These are phyloP conservation scores for Candida suzukii DNA, from an alignment of 805 yeast species.

Conservation along the genomic window DNA sequence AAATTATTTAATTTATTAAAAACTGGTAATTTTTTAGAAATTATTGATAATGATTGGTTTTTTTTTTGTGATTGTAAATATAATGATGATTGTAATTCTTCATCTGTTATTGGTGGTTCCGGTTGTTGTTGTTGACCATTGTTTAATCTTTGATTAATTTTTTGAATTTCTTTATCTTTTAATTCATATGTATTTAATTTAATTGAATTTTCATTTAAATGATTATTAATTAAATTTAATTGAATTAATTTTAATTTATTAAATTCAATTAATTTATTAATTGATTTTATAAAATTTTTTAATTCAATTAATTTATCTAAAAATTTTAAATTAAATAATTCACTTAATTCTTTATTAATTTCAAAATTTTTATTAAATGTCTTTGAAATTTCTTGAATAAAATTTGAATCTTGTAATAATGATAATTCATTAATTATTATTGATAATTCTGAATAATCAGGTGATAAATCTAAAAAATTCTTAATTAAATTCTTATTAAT, in stretches of 20 bases:
- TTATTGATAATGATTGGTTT: too few species aligned
- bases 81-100: constrained; percentile 24
- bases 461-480: constrained; percentile 37
- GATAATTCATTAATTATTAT: constrained; percentile 47
- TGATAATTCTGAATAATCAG: constrained; percentile 47
- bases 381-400: constrained; percentile 76
- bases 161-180: constrained; percentile 23
- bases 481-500: constrained; percentile 41
- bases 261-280: constrained; percentile 24
- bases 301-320: constrained; percentile 27
- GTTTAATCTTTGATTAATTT: constrained; percentile 21
- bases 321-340: constrained; percentile 21
- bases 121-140: constrained; percentile 4
- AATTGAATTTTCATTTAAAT: constrained; percentile 16
- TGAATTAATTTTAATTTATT: constrained; percentile 28
- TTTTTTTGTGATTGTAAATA: constrained; percentile 21
- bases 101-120: constrained; percentile 25
- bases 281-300: constrained; percentile 23
- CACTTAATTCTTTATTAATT: constrained; percentile 34
- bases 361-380: constrained; percentile 70
- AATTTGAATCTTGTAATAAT: constrained; percentile 32
- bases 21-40: constrained; percentile 26
- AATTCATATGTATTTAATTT: constrained; percentile 19
- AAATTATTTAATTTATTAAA: constrained; percentile 26
- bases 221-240: constrained; percentile 19